Evolutionary conservation across 306 rosid species (phyloP).

Genomic region (Purshia tridentata): DNA sequence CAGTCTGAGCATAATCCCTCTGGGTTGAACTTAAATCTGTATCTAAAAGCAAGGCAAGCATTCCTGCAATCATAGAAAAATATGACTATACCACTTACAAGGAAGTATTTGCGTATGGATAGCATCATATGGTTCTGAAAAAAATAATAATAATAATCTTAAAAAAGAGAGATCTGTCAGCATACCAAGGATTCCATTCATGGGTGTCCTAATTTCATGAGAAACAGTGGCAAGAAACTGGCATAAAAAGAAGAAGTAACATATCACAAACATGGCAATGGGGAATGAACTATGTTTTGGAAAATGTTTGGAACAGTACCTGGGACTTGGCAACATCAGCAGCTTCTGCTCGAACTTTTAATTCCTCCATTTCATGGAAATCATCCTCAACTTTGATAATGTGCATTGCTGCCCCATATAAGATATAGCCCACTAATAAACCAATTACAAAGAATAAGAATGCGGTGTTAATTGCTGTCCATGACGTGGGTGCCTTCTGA

Average conservation of each 20-base stretch:
- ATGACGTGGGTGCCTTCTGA: constrained; percentile 76
- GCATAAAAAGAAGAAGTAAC: constrained; percentile 22
- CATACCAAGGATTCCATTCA: constrained; percentile 96
- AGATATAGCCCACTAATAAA: constrained; percentile 77
- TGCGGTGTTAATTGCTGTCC: constrained; percentile 69
- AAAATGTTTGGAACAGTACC: constrained; percentile 45
- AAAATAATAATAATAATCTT: constrained; percentile 16
- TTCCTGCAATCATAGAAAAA: constrained; percentile 54
- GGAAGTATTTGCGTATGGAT: background rate
- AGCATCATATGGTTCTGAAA: constrained; percentile 4
- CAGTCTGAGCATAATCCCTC: constrained; percentile 93
- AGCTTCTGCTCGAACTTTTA: constrained; percentile 86
- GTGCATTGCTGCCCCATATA: constrained; percentile 88
- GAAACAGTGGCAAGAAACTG: constrained; percentile 98
- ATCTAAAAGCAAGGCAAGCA: constrained; percentile 92
- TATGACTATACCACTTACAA: constrained; percentile 12
- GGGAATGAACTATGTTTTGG: constrained; percentile 16
- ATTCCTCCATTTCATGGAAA: constrained; percentile 64
- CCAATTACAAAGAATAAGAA: constrained; percentile 76
- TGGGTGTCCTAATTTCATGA: constrained; percentile 99
- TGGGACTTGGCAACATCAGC: constrained; percentile 97
- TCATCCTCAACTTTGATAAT: constrained; percentile 96
- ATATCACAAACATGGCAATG: constrained; percentile 21
- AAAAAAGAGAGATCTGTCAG: background rate
- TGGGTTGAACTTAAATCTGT: constrained; percentile 91